These are phyloP conservation scores for Pelargonium fulgidum DNA, from an alignment of 441 rosid species.

Conservation along the genomic window DNA sequence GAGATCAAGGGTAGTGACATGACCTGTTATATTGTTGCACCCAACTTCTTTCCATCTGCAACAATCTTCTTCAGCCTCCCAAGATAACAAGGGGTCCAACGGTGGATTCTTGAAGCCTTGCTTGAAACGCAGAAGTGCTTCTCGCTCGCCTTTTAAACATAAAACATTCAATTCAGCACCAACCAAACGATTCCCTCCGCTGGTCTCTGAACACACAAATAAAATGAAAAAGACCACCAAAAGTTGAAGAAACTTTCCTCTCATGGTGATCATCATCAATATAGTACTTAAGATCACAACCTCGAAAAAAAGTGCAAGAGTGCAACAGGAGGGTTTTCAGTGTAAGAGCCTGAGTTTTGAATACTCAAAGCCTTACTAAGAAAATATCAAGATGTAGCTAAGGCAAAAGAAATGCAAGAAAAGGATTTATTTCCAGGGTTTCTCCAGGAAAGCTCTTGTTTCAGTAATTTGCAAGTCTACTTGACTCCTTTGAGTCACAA, in stretches of 20 bases:
- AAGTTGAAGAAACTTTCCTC: background rate
- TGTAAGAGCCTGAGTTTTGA: background rate
- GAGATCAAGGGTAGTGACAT: slow-evolving; percentile 9
- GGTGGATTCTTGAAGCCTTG: background rate
- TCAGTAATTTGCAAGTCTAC: no score
- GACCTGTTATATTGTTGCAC: slow-evolving; percentile 15
- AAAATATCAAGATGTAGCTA: background rate
- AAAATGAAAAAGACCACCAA: background rate
- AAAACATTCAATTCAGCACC: background rate
- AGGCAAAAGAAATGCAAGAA: no score
- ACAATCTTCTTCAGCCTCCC: slow-evolving; percentile 10
- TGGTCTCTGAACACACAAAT: background rate
- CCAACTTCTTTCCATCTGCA: slow-evolving; percentile 19
- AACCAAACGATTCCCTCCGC: background rate
- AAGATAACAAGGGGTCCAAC: background rate
- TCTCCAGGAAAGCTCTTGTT: no score
- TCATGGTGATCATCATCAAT: background rate
- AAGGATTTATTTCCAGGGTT: background rate
- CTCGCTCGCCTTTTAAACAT: background rate
- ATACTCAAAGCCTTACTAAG: background rate
- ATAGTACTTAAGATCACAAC: background rate
- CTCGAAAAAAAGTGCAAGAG: background rate
- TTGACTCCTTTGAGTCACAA: no score
- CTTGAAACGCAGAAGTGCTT: slow-evolving; percentile 12
- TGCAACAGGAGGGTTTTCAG: background rate